phyloP scores from a whole-genome alignment of 2,329 filamentous ascomycete species.

The Cryphonectria japonica region DNA sequence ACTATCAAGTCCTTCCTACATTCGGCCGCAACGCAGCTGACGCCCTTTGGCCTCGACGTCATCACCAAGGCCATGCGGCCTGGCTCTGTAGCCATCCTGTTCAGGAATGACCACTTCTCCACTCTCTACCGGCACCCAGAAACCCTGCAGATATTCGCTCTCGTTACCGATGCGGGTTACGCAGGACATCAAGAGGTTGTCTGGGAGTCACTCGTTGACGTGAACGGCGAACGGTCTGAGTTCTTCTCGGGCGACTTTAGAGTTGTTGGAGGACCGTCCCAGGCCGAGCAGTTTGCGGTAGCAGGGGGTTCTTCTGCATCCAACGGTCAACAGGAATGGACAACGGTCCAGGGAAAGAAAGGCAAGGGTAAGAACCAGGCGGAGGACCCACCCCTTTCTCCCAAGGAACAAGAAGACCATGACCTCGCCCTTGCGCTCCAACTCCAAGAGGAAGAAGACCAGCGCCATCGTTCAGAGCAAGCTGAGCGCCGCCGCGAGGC shows the following conservation, averaged over 20 bases:
- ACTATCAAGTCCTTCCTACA: slow-evolving; percentile 83
- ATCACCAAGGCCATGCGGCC: slow-evolving; percentile 72
- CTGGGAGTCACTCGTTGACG: slow-evolving; percentile 91
- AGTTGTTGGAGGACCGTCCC: slow-evolving; percentile 66
- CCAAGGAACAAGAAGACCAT: slow-evolving; percentile 75
- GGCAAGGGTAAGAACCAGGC: slow-evolving; percentile 32
- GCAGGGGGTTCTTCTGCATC: slow-evolving; percentile 15
- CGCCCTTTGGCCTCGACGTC: slow-evolving; percentile 75
- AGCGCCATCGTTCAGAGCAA: slow-evolving; percentile 66
- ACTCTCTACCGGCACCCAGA: slow-evolving; percentile 88
- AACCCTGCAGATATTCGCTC: slow-evolving; percentile 73
- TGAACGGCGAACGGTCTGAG: slow-evolving; percentile 80
- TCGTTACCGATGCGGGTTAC: slow-evolving; percentile 94
- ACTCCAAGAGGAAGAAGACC: slow-evolving; percentile 92
- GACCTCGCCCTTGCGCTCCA: slow-evolving; percentile 88
- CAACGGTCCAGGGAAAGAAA: slow-evolving; percentile 52
- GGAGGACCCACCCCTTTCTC: slow-evolving; percentile 40
- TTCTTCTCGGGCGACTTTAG: slow-evolving; percentile 92
- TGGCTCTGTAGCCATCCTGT: slow-evolving; percentile 85
- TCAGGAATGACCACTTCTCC: slow-evolving; percentile 96
- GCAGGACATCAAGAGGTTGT: slow-evolving; percentile 86
- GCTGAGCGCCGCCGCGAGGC: slow-evolving; percentile 68
- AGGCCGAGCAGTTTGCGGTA: slow-evolving; percentile 31
- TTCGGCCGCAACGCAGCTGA: slow-evolving; percentile 84
- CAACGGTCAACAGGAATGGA: slow-evolving; percentile 52